Evolutionary conservation across 2,329 filamentous ascomycete genomes (phyloP).

Genomic region (Ramularia endophylla): DNA sequence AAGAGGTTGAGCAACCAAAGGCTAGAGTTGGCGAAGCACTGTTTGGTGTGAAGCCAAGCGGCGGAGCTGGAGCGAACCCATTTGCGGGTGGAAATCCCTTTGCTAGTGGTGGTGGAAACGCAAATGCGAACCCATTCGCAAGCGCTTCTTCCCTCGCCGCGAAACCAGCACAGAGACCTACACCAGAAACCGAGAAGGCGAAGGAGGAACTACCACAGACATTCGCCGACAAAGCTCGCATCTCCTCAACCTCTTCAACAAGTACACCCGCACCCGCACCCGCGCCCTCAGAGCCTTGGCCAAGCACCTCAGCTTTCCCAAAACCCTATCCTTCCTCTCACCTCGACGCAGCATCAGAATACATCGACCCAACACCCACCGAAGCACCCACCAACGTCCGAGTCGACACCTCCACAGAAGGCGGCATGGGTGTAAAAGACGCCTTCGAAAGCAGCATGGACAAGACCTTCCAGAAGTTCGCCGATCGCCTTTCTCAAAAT

Average conservation of each 20-base stretch:
- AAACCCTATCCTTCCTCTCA: constrained; percentile 69
- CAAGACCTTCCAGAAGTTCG: constrained; percentile 47
- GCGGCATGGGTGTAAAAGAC: constrained; percentile 39
- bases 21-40: constrained; percentile 54
- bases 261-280: constrained; percentile 19
- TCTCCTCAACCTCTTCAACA: constrained; percentile 17
- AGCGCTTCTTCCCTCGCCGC: constrained; percentile 37
- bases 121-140: constrained; percentile 54
- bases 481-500: constrained; percentile 46
- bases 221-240: constrained; percentile 30
- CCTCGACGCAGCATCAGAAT: constrained; percentile 87
- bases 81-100: constrained; percentile 39
- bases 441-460: constrained; percentile 46
- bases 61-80: constrained; percentile 45
- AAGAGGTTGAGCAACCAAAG: constrained; percentile 22
- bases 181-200: constrained; percentile 4
- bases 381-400: constrained; percentile 42
- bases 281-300: constrained; percentile 62
- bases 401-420: constrained; percentile 18
- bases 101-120: constrained; percentile 11
- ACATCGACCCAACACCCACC: constrained; percentile 56
- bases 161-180: constrained; percentile 37
- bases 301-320: constrained; percentile 58
- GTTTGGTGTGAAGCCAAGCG: constrained; percentile 57
- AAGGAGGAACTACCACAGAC: constrained; percentile 22